Evolutionary conservation across 139 green algal species (phyloP).

Genomic region (Eudorina sp.): DNA sequence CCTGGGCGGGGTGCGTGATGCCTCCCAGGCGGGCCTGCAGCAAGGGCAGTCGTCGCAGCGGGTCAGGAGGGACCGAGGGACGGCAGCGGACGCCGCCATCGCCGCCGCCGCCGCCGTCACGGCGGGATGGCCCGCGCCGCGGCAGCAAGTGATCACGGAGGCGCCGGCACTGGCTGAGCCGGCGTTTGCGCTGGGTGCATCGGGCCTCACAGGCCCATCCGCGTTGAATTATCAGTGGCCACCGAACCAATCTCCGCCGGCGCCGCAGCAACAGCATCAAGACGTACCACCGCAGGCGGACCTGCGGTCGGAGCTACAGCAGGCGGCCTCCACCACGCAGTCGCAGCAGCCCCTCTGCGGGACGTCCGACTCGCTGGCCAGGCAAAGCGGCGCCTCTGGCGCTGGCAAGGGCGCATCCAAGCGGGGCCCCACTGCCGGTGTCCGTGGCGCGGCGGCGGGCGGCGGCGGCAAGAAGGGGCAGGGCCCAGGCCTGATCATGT

Average conservation of each 20-base stretch:
- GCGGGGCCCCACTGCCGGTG: background rate
- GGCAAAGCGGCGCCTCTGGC: background rate
- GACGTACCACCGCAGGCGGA: background rate
- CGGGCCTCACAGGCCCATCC: background rate
- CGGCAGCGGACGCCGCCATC: background rate
- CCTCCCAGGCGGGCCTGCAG: background rate
- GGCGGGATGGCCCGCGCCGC: background rate
- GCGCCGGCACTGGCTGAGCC: conserved; percentile 27
- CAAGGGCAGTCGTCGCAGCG: background rate
- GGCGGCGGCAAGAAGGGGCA: background rate
- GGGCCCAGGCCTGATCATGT: background rate
- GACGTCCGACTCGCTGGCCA: background rate
- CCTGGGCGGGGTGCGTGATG: background rate
- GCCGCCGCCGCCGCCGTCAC: background rate
- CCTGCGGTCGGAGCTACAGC: background rate
- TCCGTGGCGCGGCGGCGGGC: background rate
- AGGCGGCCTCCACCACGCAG: background rate
- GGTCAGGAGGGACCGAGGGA: conserved; percentile 6
- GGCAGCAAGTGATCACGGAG: conserved; percentile 13
- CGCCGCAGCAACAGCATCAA: background rate
- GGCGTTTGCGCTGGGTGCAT: background rate
- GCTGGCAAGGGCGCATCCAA: background rate
- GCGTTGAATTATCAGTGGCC: background rate
- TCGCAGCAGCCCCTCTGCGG: background rate
- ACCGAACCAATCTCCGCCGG: background rate